These are phyloP conservation scores for Penicillium sp. DNA, from an alignment of 2,329 filamentous ascomycete species.

Conservation along the genomic window DNA sequence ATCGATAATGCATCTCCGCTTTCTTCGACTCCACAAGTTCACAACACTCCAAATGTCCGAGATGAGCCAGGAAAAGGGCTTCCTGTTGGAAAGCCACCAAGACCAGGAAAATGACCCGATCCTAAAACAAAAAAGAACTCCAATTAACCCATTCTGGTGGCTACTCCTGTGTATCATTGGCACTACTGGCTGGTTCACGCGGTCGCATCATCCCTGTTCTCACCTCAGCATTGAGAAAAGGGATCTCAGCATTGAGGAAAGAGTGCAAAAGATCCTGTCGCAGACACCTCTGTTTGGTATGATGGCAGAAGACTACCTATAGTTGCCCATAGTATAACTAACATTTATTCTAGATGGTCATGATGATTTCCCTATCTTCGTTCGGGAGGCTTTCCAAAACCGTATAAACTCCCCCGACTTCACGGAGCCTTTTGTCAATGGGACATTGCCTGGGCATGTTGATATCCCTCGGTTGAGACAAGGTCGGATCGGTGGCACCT, in stretches of 20 bases:
- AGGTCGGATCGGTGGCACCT: slow-evolving; percentile 70
- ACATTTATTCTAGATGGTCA: slow-evolving; percentile 65
- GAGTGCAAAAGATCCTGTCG: slow-evolving; percentile 46
- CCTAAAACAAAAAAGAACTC: neutral
- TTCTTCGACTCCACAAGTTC: neutral
- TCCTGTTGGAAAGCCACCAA: neutral
- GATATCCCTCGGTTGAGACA: slow-evolving; percentile 71
- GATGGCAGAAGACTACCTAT: slow-evolving; percentile 3
- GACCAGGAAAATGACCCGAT: neutral
- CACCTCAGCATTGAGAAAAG: slow-evolving; percentile 34
- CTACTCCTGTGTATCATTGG: slow-evolving; percentile 12
- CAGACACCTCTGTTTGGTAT: slow-evolving; percentile 50
- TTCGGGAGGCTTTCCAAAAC: slow-evolving; percentile 66
- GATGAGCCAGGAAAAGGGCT: slow-evolving; percentile 4
- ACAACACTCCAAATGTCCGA: neutral
- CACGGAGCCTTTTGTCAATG: slow-evolving; percentile 67
- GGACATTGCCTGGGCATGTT: slow-evolving; percentile 65
- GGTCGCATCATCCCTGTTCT: slow-evolving; percentile 9
- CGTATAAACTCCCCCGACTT: slow-evolving; percentile 74
- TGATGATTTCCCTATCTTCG: slow-evolving; percentile 75
- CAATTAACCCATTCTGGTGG: slow-evolving; percentile 6
- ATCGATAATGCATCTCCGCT: slow-evolving; percentile 1
- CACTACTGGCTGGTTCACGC: slow-evolving; percentile 15
- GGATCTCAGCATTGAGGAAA: slow-evolving; percentile 30
- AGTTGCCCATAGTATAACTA: neutral